Base-by-base conservation (phyloP, 2,329 filamentous ascomycete genomes). In the Erysiphe neolycopersici region DNA sequence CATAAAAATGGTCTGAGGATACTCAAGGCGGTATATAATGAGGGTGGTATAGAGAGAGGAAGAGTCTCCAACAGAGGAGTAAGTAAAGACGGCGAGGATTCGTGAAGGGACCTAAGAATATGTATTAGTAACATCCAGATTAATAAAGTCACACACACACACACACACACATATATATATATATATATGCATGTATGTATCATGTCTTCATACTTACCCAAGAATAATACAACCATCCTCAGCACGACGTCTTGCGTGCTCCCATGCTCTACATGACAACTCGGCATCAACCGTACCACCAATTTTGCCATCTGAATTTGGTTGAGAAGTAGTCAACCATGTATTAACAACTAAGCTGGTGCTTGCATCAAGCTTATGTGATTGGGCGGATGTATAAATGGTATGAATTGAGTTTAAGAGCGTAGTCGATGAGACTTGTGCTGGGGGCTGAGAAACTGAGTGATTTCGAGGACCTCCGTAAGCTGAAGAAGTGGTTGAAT, bases 341-440 rank as follows among this genome's bases (percentile, higher is more conserved):
- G 84, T 94, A 62, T 95, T 95, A 50, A 95, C 83, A 0, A 89
- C 85, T 35, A 95, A 60, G 58, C 83, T 93, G 32, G 85, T 89
- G 51, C 82, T 83, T 41, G 84, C 76, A 60, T 98, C 89, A 39
- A 98, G 71, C 48, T 69, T 68, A 58, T 92, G 89, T n/a, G 87
- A 73, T 54, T 83, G 74, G 29, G 75, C 76, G 3, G 79, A 74
- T 41, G 81, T 70, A 60, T 92, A 95, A 55, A 80, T 78, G 52
- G 82, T 84, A 62, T 98, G 89, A 39, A 94, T 69, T 45, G 82
- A 73, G 61, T 95, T 95, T 45, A 98, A 71, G 40, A 95, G 70
- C 0, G 84, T 92, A 1, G 85, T 93, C 2, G 87, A 92, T 6
- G 87, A 93, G 44, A 94, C 76, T 58, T 92, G 84, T 39, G 76